Percentiles rank a stretch among this genome's conserved stretches.
These are phyloP conservation scores for Aureobasidium musti DNA, from an alignment of 2,329 filamentous ascomycete species.

Conservation along the genomic window DNA sequence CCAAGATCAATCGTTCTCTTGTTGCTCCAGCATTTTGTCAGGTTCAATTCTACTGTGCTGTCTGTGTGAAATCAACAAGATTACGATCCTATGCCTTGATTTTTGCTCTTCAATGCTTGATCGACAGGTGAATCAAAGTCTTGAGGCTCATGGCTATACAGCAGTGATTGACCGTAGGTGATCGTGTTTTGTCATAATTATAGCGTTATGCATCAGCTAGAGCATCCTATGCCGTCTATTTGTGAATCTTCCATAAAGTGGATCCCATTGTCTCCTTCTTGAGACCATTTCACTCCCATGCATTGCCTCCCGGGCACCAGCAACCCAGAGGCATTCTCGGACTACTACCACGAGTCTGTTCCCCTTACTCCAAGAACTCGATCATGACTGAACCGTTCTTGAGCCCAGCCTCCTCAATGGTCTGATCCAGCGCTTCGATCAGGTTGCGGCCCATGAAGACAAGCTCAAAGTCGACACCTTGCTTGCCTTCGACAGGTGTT, in stretches of 20 bases:
- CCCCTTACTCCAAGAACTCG: constrained; percentile 60
- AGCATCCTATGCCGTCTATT: constrained; percentile 6
- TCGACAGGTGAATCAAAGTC: too few species aligned
- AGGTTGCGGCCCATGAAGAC: constrained; percentile 86
- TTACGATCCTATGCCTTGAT: neutral
- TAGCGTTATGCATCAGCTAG: constrained; percentile 23
- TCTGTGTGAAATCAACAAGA: too few species aligned
- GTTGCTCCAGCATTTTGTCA: neutral
- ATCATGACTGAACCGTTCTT: constrained; percentile 97
- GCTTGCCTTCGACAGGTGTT: constrained; percentile 76
- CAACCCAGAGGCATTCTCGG: neutral
- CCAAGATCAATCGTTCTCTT: neutral
- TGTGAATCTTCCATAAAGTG: neutral
- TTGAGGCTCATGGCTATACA: neutral
- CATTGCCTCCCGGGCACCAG: too few species aligned
- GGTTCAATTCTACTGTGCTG: neutral
- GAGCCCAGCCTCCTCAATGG: constrained; percentile 77
- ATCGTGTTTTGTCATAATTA: constrained; percentile 11
- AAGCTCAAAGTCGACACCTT: constrained; percentile 79
- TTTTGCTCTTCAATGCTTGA: too few species aligned
- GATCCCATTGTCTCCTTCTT: neutral
- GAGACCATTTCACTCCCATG: neutral
- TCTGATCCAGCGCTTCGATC: constrained; percentile 68
- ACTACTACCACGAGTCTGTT: neutral
- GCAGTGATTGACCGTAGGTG: neutral